Base-by-base conservation (phyloP, 179 eudicot species). In the Beta macrorhiza region DNA sequence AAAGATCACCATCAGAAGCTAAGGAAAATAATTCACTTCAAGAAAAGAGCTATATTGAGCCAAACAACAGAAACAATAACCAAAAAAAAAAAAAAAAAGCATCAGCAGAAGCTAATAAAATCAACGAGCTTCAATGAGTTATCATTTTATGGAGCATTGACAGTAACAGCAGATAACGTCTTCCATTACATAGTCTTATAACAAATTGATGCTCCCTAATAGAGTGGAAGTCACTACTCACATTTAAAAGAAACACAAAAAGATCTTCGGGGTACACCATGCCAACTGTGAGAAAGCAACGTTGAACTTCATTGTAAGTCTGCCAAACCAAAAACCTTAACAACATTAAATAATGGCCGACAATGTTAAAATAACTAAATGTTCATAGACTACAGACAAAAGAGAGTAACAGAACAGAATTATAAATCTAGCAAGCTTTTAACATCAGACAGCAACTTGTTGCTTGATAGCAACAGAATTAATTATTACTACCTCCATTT, bases 251-350 rank as follows among this genome's bases (percentile, higher is more conserved):
- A 84, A 92, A 96, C 69, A 84, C 82, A 80, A 94, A 94, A 76
- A 94, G 88, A 79, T 96, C 99, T 85, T 91, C 99, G 8, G 98
- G 94, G 88, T 96, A 96, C 55, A 96, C 93, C 83, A 85, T 79
- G 78, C 97, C 99, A 84, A 92, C 91, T 3, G 97, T 94, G 85
- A 96, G 83, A 87, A 94, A 96, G 87, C 99, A 96, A 86, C 81
- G 99, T 72, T 94, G 99, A 82, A 96, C 92, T 87, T 92, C 96
- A 86, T 96, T 96, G 84, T 94, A 96, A 49, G 97, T 92, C 99
- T 96, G 97, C 88, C 82, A 76, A 78, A 82, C 62, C 32, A 70
- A 76, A 61, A 73, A 61, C 44, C 63, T 51, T 13, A 37, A 53
- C 42, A 74, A 74, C 32, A 68, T 19, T 67, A 16, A 7, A 63